These are phyloP conservation scores for Penicillium fimorum DNA, from an alignment of 495 filamentous ascomycete species.

Conservation along the genomic window DNA sequence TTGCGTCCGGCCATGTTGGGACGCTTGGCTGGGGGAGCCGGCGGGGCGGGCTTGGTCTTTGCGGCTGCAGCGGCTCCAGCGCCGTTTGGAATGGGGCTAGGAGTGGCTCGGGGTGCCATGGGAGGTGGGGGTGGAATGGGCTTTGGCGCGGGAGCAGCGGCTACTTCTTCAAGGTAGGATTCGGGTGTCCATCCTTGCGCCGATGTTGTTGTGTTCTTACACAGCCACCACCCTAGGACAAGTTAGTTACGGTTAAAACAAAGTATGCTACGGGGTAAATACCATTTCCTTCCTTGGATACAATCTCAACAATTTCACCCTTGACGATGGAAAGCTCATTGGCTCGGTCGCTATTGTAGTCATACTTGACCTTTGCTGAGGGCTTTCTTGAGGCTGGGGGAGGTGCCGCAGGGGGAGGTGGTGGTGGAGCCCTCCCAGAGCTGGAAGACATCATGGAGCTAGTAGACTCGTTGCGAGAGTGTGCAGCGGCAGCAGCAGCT, in stretches of 20 bases:
- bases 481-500: constrained; percentile 41
- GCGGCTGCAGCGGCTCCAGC: constrained; percentile 49
- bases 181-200: constrained; percentile 90
- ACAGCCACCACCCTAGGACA: constrained; percentile 86
- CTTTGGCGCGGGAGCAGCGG: constrained; percentile 44
- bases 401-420: constrained; percentile 67
- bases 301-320: constrained; percentile 78
- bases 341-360: constrained; percentile 73
- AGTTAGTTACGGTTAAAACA: constrained; percentile 22
- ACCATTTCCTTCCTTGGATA: constrained; percentile 92
- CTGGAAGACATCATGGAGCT: constrained; percentile 54
- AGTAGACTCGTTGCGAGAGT: constrained; percentile 53
- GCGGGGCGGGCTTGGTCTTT: constrained; percentile 70
- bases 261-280: constrained; percentile 32
- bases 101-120: constrained; percentile 47
- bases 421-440: constrained; percentile 61
- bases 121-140: constrained; percentile 61
- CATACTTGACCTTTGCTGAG: constrained; percentile 80
- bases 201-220: constrained; percentile 59
- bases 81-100: constrained; percentile 50
- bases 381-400: constrained; percentile 64
- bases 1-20: constrained; percentile 67
- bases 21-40: constrained; percentile 84
- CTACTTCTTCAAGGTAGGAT: constrained; percentile 80
- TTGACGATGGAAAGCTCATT: constrained; percentile 76